These are phyloP conservation scores for Acanthamoeba polyphaga DNA, from an alignment of 208 protist species.

Conservation along the genomic window DNA sequence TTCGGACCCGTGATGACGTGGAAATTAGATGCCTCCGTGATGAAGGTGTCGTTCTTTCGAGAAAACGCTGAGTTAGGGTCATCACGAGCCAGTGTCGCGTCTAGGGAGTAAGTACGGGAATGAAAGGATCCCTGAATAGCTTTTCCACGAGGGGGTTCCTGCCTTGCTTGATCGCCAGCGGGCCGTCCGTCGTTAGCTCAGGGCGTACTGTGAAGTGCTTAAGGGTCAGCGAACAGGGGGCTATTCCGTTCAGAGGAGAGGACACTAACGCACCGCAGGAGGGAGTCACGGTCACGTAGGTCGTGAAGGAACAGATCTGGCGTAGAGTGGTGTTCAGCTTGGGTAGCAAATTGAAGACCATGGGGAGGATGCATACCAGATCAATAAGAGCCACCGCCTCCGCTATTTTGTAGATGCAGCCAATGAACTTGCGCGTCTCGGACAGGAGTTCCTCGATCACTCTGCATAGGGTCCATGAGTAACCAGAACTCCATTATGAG, in stretches of 20 bases:
- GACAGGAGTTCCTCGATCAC: constrained; percentile 88
- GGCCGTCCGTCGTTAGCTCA: constrained; percentile 61
- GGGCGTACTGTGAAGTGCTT: constrained; percentile 63
- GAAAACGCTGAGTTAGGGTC: constrained; percentile 8
- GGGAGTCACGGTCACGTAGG: constrained; percentile 67
- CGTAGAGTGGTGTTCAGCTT: constrained; percentile 87
- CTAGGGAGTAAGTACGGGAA: constrained; percentile 60
- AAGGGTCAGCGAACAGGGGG: background rate
- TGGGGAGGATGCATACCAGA: constrained; percentile 90
- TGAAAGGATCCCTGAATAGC: constrained; percentile 18
- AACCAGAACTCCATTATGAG: background rate
- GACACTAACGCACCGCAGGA: constrained; percentile 58
- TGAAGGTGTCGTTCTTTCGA: constrained; percentile 86
- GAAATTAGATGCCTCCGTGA: constrained; percentile 84
- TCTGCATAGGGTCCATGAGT: constrained; percentile 25
- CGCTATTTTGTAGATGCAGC: constrained; percentile 91
- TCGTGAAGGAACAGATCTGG: constrained; percentile 46
- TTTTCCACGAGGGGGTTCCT: constrained; percentile 82
- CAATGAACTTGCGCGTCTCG: constrained; percentile 88
- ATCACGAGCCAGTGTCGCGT: background rate
- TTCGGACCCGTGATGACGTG: constrained; percentile 95
- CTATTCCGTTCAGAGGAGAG: constrained; percentile 5
- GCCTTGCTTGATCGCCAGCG: constrained; percentile 63
- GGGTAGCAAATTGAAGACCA: constrained; percentile 84
- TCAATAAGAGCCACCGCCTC: constrained; percentile 94